Evolutionary conservation across 345 rosid genomes (phyloP), one percentile per base, ranked within the genome.

Genomic region (Gossypium bickii): DNA sequence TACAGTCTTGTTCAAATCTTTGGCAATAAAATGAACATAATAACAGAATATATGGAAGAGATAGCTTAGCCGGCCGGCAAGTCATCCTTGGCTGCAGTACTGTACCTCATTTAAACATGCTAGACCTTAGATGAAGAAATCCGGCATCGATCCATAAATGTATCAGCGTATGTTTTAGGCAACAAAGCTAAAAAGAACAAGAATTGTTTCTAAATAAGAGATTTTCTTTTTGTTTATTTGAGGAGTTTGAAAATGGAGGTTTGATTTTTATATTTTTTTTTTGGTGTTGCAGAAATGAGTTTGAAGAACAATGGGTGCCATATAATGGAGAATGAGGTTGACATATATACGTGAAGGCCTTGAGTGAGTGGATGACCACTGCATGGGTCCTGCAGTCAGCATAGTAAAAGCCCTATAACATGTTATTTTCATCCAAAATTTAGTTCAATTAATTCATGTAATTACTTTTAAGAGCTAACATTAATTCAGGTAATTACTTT

Each of bases 81-180:
- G 87, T 84, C 85, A 84, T 84, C 82, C 83, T 84, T 84, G 85
- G 85, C 87, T 84, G 75, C 85, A 78, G 58, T 47, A 9, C 78
- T 9, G 65, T 22, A 65, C 55, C 59, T 84, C 83, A 82, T 73
- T 41, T 59, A 68, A 75, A 73, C 83, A 84, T 76, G 85, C 22
- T 73, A 78, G 83, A 82, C 69, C 83, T 17, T 70, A 53, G 78
- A 81, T 76, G 80, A 79, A 64, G 34, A 67, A 67, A 45, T 44
- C 47, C 62, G 9, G 29, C 29, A 56, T 25, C 29, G 65, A 3
- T 34, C 41, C 41, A 34, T 34, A 34, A 60, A 60, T 60, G n/a
- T 13, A 45, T 45, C 49, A 45, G 49, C 10, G 49, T 45, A 47
- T 47, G 51, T 47, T 47, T 47, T 47, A 47, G 15, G 51, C 16